Evolutionary conservation across 495 filamentous ascomycete genomes (phyloP).

Genomic region (Lepraria neglecta): DNA sequence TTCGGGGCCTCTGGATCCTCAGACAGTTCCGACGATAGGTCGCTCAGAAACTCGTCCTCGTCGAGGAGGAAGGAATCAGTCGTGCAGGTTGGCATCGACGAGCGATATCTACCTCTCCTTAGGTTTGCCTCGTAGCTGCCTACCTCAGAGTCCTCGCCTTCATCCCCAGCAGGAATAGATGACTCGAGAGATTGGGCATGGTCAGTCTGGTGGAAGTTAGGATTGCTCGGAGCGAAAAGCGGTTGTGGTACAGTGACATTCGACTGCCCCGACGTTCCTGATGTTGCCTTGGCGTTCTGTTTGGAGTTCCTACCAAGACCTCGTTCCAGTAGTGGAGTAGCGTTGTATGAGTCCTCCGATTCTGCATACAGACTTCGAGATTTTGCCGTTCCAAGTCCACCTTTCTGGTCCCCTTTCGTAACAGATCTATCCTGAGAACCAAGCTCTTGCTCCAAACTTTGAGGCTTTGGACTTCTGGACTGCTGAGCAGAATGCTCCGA

Average conservation of each 20-base stretch:
- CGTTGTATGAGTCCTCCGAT: slow-evolving; percentile 68
- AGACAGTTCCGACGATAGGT: slow-evolving; percentile 75
- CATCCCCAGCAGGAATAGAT: slow-evolving; percentile 2
- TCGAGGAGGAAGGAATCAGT: slow-evolving; percentile 58
- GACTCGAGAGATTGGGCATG: slow-evolving; percentile 7
- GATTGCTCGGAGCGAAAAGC: slow-evolving; percentile 22
- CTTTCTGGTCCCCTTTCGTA: background rate
- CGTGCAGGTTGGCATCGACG: slow-evolving; percentile 34
- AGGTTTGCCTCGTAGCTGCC: slow-evolving; percentile 30
- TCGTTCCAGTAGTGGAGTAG: slow-evolving; percentile 68
- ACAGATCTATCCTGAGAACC: background rate
- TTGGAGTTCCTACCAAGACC: slow-evolving; percentile 56
- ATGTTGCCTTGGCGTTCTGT: slow-evolving; percentile 33
- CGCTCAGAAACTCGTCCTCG: slow-evolving; percentile 64
- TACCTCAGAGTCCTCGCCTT: slow-evolving; percentile 1
- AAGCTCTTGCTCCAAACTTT: slow-evolving; percentile 7
- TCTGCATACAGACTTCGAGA: slow-evolving; percentile 33
- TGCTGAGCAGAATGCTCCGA: background rate
- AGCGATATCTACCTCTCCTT: slow-evolving; percentile 50
- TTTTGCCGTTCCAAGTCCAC: background rate
- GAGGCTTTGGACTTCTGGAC: background rate
- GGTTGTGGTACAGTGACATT: slow-evolving; percentile 23
- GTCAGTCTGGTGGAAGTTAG: background rate
- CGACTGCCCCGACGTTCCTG: slow-evolving; percentile 19
- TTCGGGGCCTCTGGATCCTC: slow-evolving; percentile 52